A percentile compares a stretch with the other conserved stretches of the same genome.
phyloP scores from a whole-genome alignment of 306 rosid genomes.

The Vicia sativa region DNA sequence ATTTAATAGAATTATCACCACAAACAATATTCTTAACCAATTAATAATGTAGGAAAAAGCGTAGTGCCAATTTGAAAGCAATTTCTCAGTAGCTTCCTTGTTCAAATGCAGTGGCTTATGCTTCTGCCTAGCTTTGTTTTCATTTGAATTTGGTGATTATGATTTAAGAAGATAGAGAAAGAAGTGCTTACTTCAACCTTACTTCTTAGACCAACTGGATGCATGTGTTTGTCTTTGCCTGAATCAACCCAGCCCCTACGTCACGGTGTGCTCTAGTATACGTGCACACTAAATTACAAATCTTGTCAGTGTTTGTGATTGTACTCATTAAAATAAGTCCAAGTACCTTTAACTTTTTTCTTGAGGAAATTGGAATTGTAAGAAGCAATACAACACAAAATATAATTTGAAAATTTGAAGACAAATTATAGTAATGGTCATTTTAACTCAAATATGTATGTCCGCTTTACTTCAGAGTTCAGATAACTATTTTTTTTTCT shows the following conservation, averaged over 20 bases:
- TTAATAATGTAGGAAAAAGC: background rate
- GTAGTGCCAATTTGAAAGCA: conserved; percentile 3
- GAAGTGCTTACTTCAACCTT: background rate
- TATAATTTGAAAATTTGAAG: too few relatives aligned
- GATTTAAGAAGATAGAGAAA: background rate
- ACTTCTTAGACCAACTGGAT: background rate
- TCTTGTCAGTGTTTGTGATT: background rate
- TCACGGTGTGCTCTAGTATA: conserved; percentile 7
- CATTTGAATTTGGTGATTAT: background rate
- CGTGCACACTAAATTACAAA: conserved; percentile 1
- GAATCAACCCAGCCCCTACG: conserved; percentile 5
- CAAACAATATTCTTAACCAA: too few relatives aligned
- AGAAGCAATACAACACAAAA: background rate
- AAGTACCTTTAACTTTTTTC: background rate
- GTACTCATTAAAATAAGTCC: background rate
- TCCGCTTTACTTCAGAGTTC: background rate
- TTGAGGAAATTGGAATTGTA: too few relatives aligned
- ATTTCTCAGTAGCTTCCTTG: background rate
- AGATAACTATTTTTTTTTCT: too few relatives aligned
- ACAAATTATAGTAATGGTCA: background rate
- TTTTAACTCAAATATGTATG: background rate
- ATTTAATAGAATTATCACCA: too few relatives aligned
- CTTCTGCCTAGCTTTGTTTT: background rate
- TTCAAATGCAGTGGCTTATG: background rate
- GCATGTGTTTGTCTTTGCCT: background rate